phyloP scores from a whole-genome alignment of 2,329 filamentous ascomycete species.

The Aspergillus clavatus region DNA sequence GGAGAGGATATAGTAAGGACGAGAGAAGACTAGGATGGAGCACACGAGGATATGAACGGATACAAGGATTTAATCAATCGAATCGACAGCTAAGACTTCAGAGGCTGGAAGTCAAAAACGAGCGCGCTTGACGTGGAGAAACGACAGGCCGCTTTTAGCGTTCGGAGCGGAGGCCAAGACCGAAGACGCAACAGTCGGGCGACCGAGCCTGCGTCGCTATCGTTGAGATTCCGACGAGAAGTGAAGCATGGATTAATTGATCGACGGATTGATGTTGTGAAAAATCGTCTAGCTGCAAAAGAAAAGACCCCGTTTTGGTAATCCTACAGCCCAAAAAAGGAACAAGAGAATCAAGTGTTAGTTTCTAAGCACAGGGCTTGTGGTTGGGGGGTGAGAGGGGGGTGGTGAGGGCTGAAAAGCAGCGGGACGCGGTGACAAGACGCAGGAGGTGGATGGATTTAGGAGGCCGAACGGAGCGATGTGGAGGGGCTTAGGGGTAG shows the following conservation, averaged over 20 bases:
- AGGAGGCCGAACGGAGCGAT: constrained; percentile 23
- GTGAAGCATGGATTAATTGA: constrained; percentile 32
- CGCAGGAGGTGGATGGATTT: constrained; percentile 8
- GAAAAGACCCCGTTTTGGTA: no score
- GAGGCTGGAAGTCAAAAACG: constrained; percentile 16
- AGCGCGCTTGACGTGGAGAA: constrained; percentile 27
- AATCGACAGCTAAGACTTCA: constrained; percentile 11
- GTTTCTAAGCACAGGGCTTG: no score
- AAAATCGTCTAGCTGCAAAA: no score
- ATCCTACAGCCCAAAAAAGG: constrained; percentile 10
- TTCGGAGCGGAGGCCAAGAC: constrained; percentile 33
- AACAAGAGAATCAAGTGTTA: no score
- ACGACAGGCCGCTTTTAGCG: constrained; percentile 31
- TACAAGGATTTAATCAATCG: no score
- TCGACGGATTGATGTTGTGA: constrained; percentile 22
- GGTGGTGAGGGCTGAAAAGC: no score
- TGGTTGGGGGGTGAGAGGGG: no score
- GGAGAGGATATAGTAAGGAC: constrained; percentile 2
- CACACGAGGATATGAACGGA: constrained; percentile 4
- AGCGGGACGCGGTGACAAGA: constrained; percentile 10
- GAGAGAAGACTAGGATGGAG: constrained; percentile 4
- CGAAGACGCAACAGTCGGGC: constrained; percentile 34
- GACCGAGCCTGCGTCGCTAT: constrained; percentile 29
- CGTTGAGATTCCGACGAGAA: constrained; percentile 24
- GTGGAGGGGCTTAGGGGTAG: constrained; percentile 36